A percentile compares a stretch with the other conserved stretches of the same genome.
Conservation (phyloP, 805 yeast genomes). For the Wilhelminamyces savonicus region DNA sequence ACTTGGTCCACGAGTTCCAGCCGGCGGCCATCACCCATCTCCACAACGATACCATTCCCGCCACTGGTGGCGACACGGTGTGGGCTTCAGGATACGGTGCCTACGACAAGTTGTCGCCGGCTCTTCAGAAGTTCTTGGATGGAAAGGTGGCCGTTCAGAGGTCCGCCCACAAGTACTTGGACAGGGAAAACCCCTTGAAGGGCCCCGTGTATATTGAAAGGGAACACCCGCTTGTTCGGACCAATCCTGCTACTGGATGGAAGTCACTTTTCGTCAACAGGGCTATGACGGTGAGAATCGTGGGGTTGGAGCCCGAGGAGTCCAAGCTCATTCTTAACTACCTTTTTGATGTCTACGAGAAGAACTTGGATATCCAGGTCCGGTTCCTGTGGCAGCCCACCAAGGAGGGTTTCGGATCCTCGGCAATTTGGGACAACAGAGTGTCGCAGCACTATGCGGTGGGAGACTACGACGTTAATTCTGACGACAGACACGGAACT, state of each 20-base stretch:
- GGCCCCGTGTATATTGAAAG: slow-evolving; percentile 46
- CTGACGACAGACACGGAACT: slow-evolving; percentile 4
- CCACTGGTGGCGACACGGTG: slow-evolving; percentile 48
- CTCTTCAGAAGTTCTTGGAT: slow-evolving; percentile 39
- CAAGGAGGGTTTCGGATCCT: slow-evolving; percentile 38
- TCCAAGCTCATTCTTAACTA: slow-evolving; percentile 41
- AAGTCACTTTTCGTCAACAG: slow-evolving; percentile 46
- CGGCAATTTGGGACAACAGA: slow-evolving; percentile 60
- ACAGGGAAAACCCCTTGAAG: slow-evolving; percentile 39
- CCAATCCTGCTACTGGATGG: slow-evolving; percentile 2
- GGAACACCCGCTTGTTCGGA: slow-evolving; percentile 4
- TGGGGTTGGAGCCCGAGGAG: slow-evolving; percentile 48
- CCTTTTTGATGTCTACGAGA: slow-evolving; percentile 41
- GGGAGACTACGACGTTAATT: too few species aligned
- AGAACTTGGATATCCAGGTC: slow-evolving; percentile 50
- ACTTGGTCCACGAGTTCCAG: slow-evolving; percentile 48
- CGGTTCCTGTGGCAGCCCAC: slow-evolving; percentile 47
- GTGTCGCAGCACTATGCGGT: slow-evolving; percentile 48
- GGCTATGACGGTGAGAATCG: slow-evolving; percentile 43
- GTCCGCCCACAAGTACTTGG: slow-evolving; percentile 37
- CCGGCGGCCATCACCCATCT: slow-evolving; percentile 54
- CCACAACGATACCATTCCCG: slow-evolving; percentile 45
- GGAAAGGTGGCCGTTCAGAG: slow-evolving; percentile 36
- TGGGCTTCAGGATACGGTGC: slow-evolving; percentile 51
- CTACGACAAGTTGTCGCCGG: slow-evolving; percentile 46